These are phyloP conservation scores for Lachnellula occidentalis DNA, from an alignment of 2,329 filamentous ascomycete genomes.

Conservation along the genomic window DNA sequence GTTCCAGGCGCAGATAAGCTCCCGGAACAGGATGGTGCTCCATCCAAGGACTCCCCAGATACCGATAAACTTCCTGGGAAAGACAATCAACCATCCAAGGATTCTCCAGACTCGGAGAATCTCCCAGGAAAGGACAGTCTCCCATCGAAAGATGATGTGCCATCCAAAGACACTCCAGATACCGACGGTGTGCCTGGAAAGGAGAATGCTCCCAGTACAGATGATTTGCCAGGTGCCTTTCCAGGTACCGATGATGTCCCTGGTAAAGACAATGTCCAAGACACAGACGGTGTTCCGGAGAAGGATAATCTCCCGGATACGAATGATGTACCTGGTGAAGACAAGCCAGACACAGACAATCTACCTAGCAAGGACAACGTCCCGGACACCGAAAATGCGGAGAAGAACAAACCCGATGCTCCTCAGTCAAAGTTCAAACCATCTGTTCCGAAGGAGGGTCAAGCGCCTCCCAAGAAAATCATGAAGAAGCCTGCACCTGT, in stretches of 20 bases:
- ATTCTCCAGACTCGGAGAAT: not conserved
- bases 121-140: not conserved
- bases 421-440: slow-evolving; percentile 14
- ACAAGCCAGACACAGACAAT: not conserved
- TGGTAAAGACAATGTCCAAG: not conserved
- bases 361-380: not conserved
- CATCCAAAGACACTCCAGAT: not conserved
- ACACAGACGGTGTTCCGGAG: not conserved
- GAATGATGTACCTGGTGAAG: no score
- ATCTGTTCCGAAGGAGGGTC: slow-evolving; percentile 2
- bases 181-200: not conserved
- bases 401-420: not conserved
- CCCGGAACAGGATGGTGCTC: no score
- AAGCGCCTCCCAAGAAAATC: not conserved
- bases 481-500: slow-evolving; percentile 12
- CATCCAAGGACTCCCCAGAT: not conserved
- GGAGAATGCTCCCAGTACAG: not conserved
- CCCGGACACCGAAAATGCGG: not conserved
- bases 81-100: not conserved
- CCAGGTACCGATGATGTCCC: not conserved
- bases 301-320: not conserved
- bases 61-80: not conserved
- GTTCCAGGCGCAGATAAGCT: not conserved
- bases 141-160: not conserved
- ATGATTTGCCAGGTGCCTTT: not conserved